Evolutionary conservation across 805 yeast species (phyloP), one percentile per base, ranked within the genome.

Genomic region (Saturnispora gosingensis): DNA sequence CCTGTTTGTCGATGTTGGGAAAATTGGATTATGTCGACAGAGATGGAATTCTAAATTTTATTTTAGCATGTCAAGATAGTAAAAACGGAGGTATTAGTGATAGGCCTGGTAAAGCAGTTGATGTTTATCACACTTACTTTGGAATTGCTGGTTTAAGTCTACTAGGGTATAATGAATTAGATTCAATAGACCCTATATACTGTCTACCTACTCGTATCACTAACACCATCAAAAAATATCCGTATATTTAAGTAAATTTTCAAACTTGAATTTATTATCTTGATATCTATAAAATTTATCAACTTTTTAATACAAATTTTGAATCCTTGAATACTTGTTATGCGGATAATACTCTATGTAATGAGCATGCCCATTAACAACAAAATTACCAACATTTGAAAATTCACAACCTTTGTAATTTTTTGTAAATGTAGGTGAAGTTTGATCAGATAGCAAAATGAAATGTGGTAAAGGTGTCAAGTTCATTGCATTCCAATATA

Each of bases 81-180:
- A 80, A 76, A 8, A 72, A 70, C 11, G 99, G 99, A 32, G 99
- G 99, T 0, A 83, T 93, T 39, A 82, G 96, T 53, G 99, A 93
- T 66, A 72, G 99, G 24, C 86, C 88, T 9, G 96, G 83, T 44
- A 89, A 95, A 63, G 88, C 85, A 65, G 90, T 83, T 1, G 99
- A 93, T 64, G 93, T 93, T 0, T 93, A 81, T 63, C 99, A 93
- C 64, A 93, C 99, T 0, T 73, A 83, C 16, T 93, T 93, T 67
- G 96, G 96, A 0, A 69, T 91, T 20, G 84, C 97, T 0, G 99
- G 97, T 0, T 71, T 93, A 53, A 82, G 95, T 61, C 67, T 93
- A 49, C 72, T 90, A 67, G 85, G 85, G 2, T 78, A 68, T 52
- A 80, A 78, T 16, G 69, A 72, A 45, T 69, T 91, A 27, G 74